These are phyloP conservation scores for Fraxinus sp. DNA, from an alignment of 305 asterid species.

Conservation along the genomic window DNA sequence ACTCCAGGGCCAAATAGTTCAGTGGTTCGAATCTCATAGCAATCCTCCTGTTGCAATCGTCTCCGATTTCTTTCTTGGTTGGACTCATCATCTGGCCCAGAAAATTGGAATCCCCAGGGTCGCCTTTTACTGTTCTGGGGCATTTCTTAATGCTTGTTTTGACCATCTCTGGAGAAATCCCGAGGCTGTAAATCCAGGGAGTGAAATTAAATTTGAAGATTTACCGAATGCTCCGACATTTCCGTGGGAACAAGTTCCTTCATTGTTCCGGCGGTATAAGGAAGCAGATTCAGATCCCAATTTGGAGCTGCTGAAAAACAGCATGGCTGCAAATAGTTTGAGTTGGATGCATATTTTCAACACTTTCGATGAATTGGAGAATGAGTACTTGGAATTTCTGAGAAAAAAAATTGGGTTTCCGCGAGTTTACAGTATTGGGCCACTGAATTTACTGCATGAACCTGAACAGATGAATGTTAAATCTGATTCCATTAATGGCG, in stretches of 20 bases:
- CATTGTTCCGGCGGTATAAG: constrained; percentile 43
- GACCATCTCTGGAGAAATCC: constrained; percentile 33
- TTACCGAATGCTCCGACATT: constrained; percentile 47
- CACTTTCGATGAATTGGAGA: constrained; percentile 42
- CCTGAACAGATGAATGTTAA: constrained; percentile 9
- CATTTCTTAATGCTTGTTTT: constrained; percentile 24
- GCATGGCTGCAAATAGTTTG: constrained; percentile 33
- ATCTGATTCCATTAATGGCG: not conserved
- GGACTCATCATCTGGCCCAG: constrained; percentile 52
- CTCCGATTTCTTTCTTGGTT: constrained; percentile 65
- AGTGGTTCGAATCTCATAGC: constrained; percentile 51
- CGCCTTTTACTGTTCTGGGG: constrained; percentile 40
- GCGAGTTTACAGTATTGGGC: constrained; percentile 43
- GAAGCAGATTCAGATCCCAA: constrained; percentile 27
- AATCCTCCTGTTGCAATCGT: constrained; percentile 57
- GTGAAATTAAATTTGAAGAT: constrained; percentile 29
- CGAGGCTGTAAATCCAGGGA: not conserved
- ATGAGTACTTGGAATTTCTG: constrained; percentile 36
- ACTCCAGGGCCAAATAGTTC: constrained; percentile 42
- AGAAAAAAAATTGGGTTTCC: constrained; percentile 33
- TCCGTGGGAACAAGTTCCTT: constrained; percentile 41
- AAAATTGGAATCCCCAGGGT: constrained; percentile 46
- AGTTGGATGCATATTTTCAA: constrained; percentile 53
- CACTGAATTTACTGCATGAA: constrained; percentile 35
- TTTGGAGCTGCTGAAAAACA: constrained; percentile 22